Base-by-base conservation (phyloP, 202 grass and related monocot genomes). In the Panicum hallii region DNA sequence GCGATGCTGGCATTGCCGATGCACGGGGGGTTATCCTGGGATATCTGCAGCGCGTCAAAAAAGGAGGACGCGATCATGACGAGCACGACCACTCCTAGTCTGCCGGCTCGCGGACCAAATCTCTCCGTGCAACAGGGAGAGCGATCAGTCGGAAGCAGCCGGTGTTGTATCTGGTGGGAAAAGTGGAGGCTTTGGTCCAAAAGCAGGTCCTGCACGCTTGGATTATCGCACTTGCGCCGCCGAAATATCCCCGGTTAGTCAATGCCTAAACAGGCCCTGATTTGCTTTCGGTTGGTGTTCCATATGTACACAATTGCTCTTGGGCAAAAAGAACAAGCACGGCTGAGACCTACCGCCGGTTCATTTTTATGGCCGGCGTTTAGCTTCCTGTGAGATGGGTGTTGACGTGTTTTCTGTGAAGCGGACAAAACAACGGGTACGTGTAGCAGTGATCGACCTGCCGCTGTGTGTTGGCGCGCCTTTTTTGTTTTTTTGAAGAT, bases 261-360 rank as follows among this genome's bases (percentile, higher is more conserved):
- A 55, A 48, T 56, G 26, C 4, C 46, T 80, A 73, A 73, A 45
- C 76, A 6, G 15, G 11, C 32, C 45, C 32, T 9, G 52, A 13
- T 20, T 48, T 43, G 17, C 77, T 85, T 81, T 85, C 63, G 70
- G 70, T 76, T 46, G 69, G 30, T 19, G 76, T 17, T 19, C 28
- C 3, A 15, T 49, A 14, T 2, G 34, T 34, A 2, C 34, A 46
- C 4, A 22, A 9, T 14, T 47, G 23, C 12, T 28, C n/a, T 46
- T 2, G 13, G 1, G 7, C 45, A 5, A 2, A 30, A 73, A 34
- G 14, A 73, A 34, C 13, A 38, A 38, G 36, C 53, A 53, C 28
- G 6, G 3, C 1, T 17, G 44, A 19, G 14, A 50, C 28, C 70
- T 49, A 32, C 46, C 23, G 4, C 26, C 9, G 22, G 41, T 46